Conservation (phyloP, 2,329 filamentous ascomycete species). For the Penicillium sclerotiorum region DNA sequence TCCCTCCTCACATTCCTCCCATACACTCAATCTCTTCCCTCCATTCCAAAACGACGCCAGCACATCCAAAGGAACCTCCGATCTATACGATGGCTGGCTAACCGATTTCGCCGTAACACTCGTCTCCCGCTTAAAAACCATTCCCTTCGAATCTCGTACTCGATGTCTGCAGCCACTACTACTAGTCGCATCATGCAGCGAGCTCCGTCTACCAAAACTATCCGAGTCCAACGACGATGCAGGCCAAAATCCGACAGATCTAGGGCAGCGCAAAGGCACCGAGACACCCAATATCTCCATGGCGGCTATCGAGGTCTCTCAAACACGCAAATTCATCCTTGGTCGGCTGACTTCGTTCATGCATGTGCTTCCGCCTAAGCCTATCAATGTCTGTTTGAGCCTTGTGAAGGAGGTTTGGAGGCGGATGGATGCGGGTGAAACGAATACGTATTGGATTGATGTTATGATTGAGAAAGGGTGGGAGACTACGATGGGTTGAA, state of each 20-base stretch:
- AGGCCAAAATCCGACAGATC: conserved; percentile 29
- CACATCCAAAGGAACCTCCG: conserved; percentile 4
- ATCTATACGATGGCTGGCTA: conserved; percentile 45
- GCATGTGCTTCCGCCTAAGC: conserved; percentile 55
- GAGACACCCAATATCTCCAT: conserved; percentile 33
- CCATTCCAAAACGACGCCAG: conserved; percentile 19
- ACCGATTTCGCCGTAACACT: conserved; percentile 56
- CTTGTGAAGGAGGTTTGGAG: conserved; percentile 58
- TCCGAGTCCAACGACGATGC: conserved; percentile 16
- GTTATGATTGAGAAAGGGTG: conserved; percentile 60
- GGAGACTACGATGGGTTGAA: conserved; percentile 58
- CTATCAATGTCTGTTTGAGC: conserved; percentile 52
- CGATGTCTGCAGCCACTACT: conserved; percentile 58
- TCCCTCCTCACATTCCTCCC: conserved; percentile 1
- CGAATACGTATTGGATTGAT: conserved; percentile 57
- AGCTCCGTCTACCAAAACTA: conserved; percentile 51
- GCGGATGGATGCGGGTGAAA: conserved; percentile 51
- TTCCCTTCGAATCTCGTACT: conserved; percentile 57
- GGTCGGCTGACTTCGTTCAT: conserved; percentile 50
- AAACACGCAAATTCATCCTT: conserved; percentile 53
- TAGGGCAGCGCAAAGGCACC: no score
- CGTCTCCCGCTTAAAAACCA: conserved; percentile 51
- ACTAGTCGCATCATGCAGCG: conserved; percentile 54
- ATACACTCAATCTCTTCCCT: conserved; percentile 7
- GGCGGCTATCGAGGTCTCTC: conserved; percentile 50